Evolutionary conservation across 1,139 yeast species (phyloP).

Genomic region (Yamadazyma jaroonii): DNA sequence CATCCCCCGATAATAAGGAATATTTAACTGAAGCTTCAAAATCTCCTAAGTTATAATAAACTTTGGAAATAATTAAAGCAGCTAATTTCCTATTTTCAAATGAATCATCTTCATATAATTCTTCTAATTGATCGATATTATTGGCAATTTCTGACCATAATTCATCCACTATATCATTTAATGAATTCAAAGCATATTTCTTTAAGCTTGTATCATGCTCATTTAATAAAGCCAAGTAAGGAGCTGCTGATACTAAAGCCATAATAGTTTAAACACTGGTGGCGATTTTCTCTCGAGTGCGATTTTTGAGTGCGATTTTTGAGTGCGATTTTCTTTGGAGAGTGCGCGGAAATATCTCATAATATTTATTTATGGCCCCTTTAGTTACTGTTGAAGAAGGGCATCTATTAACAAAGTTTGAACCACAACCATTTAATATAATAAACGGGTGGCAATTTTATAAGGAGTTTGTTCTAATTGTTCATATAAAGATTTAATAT

Average conservation of each 20-base stretch:
- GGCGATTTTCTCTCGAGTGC: background rate
- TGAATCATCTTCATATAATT: slow-evolving; percentile 77
- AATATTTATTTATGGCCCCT: too few species aligned
- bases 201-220: slow-evolving; percentile 80
- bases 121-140: slow-evolving; percentile 82
- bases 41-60: slow-evolving; percentile 93
- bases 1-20: slow-evolving; percentile 81
- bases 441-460: slow-evolving; percentile 86
- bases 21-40: slow-evolving; percentile 87
- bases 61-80: slow-evolving; percentile 89
- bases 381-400: background rate
- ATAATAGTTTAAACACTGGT: slow-evolving; percentile 21
- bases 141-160: slow-evolving; percentile 98
- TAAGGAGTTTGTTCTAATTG: slow-evolving; percentile 88
- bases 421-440: slow-evolving; percentile 62
- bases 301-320: background rate
- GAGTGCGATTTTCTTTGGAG: too few species aligned
- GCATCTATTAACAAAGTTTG: background rate
- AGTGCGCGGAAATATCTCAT: too few species aligned
- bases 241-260: slow-evolving; percentile 80
- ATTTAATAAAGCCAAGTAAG: slow-evolving; percentile 81
- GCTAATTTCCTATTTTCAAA: slow-evolving; percentile 81
- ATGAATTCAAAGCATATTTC: slow-evolving; percentile 78
- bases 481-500: slow-evolving; percentile 80
- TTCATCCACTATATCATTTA: slow-evolving; percentile 82